Evolutionary conservation across 352 stramenopile genomes (phyloP), one percentile per base, ranked within the genome.

Genomic region (Blastocystis sp.): DNA sequence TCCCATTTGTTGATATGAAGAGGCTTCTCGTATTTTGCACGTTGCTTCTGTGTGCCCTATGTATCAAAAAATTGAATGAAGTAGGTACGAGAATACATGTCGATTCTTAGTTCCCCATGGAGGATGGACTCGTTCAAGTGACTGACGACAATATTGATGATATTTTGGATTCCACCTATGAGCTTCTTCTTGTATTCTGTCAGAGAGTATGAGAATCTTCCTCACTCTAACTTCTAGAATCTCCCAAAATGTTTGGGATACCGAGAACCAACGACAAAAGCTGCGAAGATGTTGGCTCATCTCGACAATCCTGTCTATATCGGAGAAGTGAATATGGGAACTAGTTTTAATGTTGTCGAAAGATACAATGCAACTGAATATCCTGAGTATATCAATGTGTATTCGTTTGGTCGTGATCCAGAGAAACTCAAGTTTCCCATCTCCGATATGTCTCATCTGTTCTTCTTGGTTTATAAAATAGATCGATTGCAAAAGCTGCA

Each of bases 301-400:
- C 51, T 83, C 14, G 71, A 83, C 27, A 83, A 83, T 27, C 71
- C 71, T 5, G 5, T 83, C 43, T 83, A 83, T 37, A n/a, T 83
- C 5, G 71, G 71, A 3, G 71, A 83, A 83, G 71, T 83, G 46
- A 6, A 65, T 42, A 12, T 46, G 14, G 51, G 66, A 27, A 19
- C 24, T 16, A 67, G 49, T 19, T 24, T 19, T 21, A 19, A 27
- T 12, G 14, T 83, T 11, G 52, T 52, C 24, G 49, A 65, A 4
- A 29, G 32, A 21, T 83, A 65, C 14, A 83, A 83, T 66, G 51
- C 66, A 32, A 83, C 71, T 37, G n/a, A 11, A 14, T 66, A 67
- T 51, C 71, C 71, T 27, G 46, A 51, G 3, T 83, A 35, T 32
- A 83, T 83, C 51, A 46, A n/a, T 21, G 35, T 83, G 6, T 83